These are phyloP conservation scores for Phoenix roebelenii DNA, from an alignment of 176 grass and related monocot genomes.

Conservation along the genomic window DNA sequence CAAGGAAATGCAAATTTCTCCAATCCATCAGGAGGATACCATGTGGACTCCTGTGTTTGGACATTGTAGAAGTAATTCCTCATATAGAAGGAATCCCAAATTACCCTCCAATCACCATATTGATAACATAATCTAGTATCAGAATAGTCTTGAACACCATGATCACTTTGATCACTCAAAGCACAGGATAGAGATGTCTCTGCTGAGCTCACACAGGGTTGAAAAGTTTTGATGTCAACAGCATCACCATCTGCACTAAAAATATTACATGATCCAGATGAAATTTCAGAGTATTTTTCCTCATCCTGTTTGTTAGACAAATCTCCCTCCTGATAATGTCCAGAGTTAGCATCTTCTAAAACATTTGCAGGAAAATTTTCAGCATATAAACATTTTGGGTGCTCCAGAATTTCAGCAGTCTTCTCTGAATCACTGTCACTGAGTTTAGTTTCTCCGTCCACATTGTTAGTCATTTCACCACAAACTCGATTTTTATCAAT, in stretches of 20 bases:
- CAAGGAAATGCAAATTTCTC: slow-evolving; percentile 37
- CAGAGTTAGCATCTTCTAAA: slow-evolving; percentile 18
- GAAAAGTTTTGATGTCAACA: background rate
- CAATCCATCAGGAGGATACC: slow-evolving; percentile 71
- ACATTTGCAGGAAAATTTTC: slow-evolving; percentile 20
- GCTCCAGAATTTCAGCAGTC: slow-evolving; percentile 3
- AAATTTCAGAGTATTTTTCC: slow-evolving; percentile 22
- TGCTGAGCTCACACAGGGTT: slow-evolving; percentile 13
- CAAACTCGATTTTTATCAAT: slow-evolving; percentile 13
- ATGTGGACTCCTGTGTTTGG: slow-evolving; percentile 65
- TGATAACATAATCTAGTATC: slow-evolving; percentile 32
- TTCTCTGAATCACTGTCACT: slow-evolving; percentile 8
- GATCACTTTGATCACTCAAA: slow-evolving; percentile 14
- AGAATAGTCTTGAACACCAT: slow-evolving; percentile 9
- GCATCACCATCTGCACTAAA: slow-evolving; percentile 3
- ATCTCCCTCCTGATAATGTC: slow-evolving; percentile 32
- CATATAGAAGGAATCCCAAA: slow-evolving; percentile 74
- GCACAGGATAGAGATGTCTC: slow-evolving; percentile 17
- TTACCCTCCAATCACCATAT: slow-evolving; percentile 60
- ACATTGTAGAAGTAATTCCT: slow-evolving; percentile 77
- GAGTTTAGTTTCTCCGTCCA: slow-evolving; percentile 25
- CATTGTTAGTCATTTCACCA: slow-evolving; percentile 24
- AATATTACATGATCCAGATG: slow-evolving; percentile 16
- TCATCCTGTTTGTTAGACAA: slow-evolving; percentile 9
- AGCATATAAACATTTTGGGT: background rate